Evolutionary conservation across 208 protist species (phyloP), one percentile per base, ranked within the genome.

Genomic region (Leishmania mexicana): DNA sequence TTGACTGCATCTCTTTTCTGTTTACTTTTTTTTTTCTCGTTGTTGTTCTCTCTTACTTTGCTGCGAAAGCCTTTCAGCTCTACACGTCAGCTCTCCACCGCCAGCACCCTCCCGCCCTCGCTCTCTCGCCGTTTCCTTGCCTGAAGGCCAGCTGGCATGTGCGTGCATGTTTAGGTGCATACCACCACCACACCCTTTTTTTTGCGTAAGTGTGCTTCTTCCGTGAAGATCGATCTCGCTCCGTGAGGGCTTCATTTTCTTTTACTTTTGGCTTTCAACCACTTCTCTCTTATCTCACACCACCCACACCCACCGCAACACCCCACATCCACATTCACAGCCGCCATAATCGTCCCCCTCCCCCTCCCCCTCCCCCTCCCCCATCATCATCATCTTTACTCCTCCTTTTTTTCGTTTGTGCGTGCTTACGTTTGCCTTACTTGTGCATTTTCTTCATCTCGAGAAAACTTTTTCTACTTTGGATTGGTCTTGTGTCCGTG

Each of bases 181-280:
- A 38, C n/a, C 6, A 2, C 57, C 75, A 38, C n/a, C 6, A 2
- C 57, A 68, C 8, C 24, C 76, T 68, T 42, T 75, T 77, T 38
- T 53, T 77, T 65, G 81, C 51, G 62, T 40, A 74, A 47, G 38
- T 85, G 70, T 73, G 11, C 70, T 79, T 79, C 79, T 70, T 81
- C 75, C n/a, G 74, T 47, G 35, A 45, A 73, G 45, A 65, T 40
- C 40, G 38, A 60, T 68, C 38, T 78, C 28, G 42, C n/a, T 79
- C 51, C 38, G 53, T 83, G 60, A 65, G 60, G 60, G n/a, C n/a
- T 65, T 65, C n/a, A 13, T 65, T n/a, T 78, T 83, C 73, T 78
- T 83, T 15, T 19, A 3, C 13, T 38, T 38, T 19, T 0, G 21
- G 53, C 53, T 19, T 65, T 11, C n/a, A 11, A 11, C 28, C 60